A percentile compares a stretch with the other conserved stretches of the same genome.
Evolutionary conservation across 2,329 filamentous ascomycete species (phyloP).

Genomic region (Rutstroemia sp.): DNA sequence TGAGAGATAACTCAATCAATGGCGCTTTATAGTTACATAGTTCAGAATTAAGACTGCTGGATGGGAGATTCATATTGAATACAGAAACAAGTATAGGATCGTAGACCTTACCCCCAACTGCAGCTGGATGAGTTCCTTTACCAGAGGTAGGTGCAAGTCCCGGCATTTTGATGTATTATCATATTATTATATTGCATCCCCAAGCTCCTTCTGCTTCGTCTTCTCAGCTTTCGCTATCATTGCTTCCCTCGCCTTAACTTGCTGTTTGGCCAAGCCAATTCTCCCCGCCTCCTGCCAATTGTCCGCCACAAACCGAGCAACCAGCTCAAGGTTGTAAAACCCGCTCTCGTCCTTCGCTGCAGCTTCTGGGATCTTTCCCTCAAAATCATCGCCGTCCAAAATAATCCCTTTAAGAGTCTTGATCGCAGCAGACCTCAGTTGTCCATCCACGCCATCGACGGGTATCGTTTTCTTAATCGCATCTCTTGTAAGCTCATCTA

Average conservation of each 20-base stretch:
- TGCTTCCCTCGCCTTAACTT: slow-evolving; percentile 8
- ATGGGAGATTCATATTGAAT: too few relatives aligned
- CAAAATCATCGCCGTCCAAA: slow-evolving; percentile 36
- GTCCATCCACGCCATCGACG: slow-evolving; percentile 1
- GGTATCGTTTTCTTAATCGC: slow-evolving; percentile 38
- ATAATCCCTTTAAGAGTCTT: slow-evolving; percentile 44
- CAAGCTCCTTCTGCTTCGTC: slow-evolving; percentile 2
- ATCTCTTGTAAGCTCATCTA: slow-evolving; percentile 37
- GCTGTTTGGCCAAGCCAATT: slow-evolving; percentile 28
- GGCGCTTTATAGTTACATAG: too few relatives aligned
- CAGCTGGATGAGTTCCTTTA: too few relatives aligned
- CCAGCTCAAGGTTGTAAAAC: slow-evolving; percentile 36
- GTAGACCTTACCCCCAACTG: too few relatives aligned
- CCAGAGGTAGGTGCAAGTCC: too few relatives aligned
- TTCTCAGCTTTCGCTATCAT: slow-evolving; percentile 17
- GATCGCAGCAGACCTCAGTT: slow-evolving; percentile 21
- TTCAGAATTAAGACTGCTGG: too few relatives aligned
- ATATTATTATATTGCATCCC: too few relatives aligned
- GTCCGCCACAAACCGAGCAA: slow-evolving; percentile 35
- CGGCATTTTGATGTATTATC: too few relatives aligned
- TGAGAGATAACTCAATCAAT: too few relatives aligned
- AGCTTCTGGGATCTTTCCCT: slow-evolving; percentile 29
- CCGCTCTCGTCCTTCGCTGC: slow-evolving; percentile 33
- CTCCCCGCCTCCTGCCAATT: slow-evolving; percentile 34
- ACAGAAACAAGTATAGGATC: too few relatives aligned